These are phyloP conservation scores for Inonotus obliquus DNA, from an alignment of 1,284 basidiomycete genomes.

Conservation along the genomic window DNA sequence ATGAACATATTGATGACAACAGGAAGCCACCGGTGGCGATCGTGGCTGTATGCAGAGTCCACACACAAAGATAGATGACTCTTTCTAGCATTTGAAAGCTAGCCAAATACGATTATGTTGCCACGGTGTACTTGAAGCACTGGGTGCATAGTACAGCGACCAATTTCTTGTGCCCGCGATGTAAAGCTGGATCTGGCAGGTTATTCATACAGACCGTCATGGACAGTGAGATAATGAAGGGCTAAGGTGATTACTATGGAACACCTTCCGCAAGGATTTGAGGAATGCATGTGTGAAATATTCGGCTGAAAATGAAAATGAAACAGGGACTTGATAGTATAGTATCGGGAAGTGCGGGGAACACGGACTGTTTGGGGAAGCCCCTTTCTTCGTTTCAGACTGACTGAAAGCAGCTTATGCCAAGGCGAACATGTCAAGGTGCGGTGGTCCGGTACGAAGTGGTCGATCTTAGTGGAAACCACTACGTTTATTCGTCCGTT, in stretches of 20 bases:
- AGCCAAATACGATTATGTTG: background rate
- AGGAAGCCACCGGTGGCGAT: background rate
- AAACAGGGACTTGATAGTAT: background rate
- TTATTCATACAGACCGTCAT: too few species aligned
- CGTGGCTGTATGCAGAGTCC: background rate
- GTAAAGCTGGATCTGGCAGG: too few species aligned
- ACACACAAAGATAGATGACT: background rate
- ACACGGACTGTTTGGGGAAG: background rate
- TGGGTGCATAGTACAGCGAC: background rate
- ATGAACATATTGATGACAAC: background rate
- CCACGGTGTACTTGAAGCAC: background rate
- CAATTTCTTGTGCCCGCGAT: too few species aligned
- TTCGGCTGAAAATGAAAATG: background rate
- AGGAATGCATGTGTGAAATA: too few species aligned
- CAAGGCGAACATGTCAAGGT: background rate
- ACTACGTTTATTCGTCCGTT: too few species aligned
- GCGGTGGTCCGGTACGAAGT: too few species aligned
- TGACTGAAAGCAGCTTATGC: background rate
- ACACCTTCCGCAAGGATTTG: too few species aligned
- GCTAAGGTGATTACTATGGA: too few species aligned
- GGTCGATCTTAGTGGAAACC: too few species aligned
- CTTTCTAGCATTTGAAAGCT: background rate
- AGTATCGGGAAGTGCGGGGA: background rate
- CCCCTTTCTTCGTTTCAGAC: background rate
- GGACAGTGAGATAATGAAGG: too few species aligned